A percentile compares a stretch with the other conserved stretches of the same genome.
phyloP scores from a whole-genome alignment of 208 protist species.

The Wallacemonas collosoma region DNA sequence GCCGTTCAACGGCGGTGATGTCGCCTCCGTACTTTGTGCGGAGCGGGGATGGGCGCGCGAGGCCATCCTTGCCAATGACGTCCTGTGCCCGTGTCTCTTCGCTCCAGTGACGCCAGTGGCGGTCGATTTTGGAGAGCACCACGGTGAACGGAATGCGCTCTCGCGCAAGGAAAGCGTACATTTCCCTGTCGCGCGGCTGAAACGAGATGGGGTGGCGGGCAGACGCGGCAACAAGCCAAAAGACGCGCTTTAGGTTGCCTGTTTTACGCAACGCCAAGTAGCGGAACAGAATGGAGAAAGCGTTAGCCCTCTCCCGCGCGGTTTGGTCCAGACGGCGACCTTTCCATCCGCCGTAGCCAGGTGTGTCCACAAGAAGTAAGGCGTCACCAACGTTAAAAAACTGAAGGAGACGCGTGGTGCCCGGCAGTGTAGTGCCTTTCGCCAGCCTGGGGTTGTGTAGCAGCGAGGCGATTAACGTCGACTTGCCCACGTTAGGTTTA shows the following conservation, averaged over 20 bases:
- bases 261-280: slow-evolving; percentile 82
- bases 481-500: slow-evolving; percentile 89
- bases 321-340: slow-evolving; percentile 43
- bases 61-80: slow-evolving; percentile 35
- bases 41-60: slow-evolving; percentile 19
- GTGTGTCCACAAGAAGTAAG: slow-evolving; percentile 85
- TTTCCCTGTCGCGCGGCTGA: slow-evolving; percentile 76
- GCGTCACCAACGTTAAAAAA: slow-evolving; percentile 92
- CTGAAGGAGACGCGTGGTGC: slow-evolving; percentile 78
- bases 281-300: slow-evolving; percentile 83
- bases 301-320: slow-evolving; percentile 53
- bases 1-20: background rate
- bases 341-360: slow-evolving; percentile 87
- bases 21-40: slow-evolving; percentile 2
- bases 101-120: slow-evolving; percentile 45
- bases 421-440: slow-evolving; percentile 40
- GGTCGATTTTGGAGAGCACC: slow-evolving; percentile 85
- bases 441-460: slow-evolving; percentile 79
- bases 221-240: slow-evolving; percentile 82
- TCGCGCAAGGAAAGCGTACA: slow-evolving; percentile 62
- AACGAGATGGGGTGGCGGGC: slow-evolving; percentile 43
- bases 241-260: slow-evolving; percentile 80
- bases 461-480: slow-evolving; percentile 79
- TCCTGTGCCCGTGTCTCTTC: slow-evolving; percentile 23
- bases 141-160: slow-evolving; percentile 85